Evolutionary conservation across 768 basidiomycete genomes (phyloP).

Genomic region (Chalciporus sphaerocephalus): DNA sequence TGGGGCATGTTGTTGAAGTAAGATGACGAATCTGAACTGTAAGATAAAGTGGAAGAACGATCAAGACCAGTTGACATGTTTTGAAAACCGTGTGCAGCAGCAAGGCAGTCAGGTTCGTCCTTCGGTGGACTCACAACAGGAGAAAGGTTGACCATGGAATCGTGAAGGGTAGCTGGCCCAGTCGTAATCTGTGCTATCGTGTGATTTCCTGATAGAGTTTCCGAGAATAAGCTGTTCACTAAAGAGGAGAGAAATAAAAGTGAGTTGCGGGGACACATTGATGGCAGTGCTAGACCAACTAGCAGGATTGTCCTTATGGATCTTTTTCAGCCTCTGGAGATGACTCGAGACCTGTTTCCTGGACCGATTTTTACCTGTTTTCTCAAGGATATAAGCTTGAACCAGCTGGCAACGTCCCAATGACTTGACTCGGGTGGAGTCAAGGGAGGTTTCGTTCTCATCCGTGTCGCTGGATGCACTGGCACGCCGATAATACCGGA

Average conservation of each 20-base stretch:
- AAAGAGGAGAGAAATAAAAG: not conserved
- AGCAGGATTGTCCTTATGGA: constrained; percentile 28
- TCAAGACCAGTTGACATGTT: not conserved
- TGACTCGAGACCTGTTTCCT: constrained; percentile 40
- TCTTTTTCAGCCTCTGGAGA: constrained; percentile 35
- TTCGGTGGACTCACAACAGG: constrained; percentile 10
- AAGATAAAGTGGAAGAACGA: constrained; percentile 3
- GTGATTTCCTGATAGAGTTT: constrained; percentile 15
- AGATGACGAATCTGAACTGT: constrained; percentile 5
- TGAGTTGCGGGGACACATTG: not conserved
- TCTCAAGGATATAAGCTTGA: constrained; percentile 36
- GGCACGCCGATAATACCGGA: constrained; percentile 31
- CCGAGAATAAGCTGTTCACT: constrained; percentile 29
- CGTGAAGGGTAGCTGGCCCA: constrained; percentile 5
- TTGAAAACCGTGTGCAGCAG: constrained; percentile 1
- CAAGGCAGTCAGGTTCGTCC: constrained; percentile 8
- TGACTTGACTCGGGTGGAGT: constrained; percentile 20
- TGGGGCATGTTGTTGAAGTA: not conserved
- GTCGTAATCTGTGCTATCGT: not conserved
- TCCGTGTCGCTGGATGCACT: constrained; percentile 12
- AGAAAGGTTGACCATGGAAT: constrained; percentile 8
- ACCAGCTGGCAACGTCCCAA: constrained; percentile 40
- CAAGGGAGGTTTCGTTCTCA: constrained; percentile 9
- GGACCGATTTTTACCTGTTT: constrained; percentile 36
- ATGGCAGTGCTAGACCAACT: constrained; percentile 22